Evolutionary conservation across 257 asterid species (phyloP).

Genomic region (Penstemon barbatus): DNA sequence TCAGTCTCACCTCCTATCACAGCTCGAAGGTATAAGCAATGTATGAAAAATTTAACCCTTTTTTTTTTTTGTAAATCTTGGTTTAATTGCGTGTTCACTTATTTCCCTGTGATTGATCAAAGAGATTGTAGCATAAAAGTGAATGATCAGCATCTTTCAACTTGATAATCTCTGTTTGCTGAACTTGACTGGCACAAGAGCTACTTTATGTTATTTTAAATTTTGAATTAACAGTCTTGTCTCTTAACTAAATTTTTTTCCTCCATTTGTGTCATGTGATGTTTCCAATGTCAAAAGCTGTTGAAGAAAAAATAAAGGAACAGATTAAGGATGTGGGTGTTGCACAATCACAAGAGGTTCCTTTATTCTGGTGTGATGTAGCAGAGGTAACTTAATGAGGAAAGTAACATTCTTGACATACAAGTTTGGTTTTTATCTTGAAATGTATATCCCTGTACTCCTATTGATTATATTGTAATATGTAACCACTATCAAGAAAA

Average conservation of each 20-base stretch:
- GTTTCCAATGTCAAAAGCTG: constrained; percentile 50
- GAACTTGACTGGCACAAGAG: constrained; percentile 13
- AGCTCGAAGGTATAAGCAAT: constrained; percentile 56
- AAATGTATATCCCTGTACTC: background rate
- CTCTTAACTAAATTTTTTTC: background rate
- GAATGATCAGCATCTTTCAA: constrained; percentile 4
- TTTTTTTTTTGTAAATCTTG: background rate
- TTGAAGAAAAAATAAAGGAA: constrained; percentile 60
- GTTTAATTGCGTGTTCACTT: background rate
- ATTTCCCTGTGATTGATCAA: constrained; percentile 7
- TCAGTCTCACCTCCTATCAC: constrained; percentile 75
- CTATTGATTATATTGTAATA: constrained; percentile 1
- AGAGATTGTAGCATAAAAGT: background rate
- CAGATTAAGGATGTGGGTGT: constrained; percentile 77
- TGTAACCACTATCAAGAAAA: constrained; percentile 7
- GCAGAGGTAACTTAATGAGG: constrained; percentile 71
- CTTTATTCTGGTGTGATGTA: constrained; percentile 73
- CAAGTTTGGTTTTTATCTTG: background rate
- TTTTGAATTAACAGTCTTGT: background rate
- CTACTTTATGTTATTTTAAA: background rate
- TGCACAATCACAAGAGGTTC: constrained; percentile 65
- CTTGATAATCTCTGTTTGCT: constrained; percentile 6
- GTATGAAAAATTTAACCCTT: background rate
- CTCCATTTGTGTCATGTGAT: constrained; percentile 15
- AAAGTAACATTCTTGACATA: background rate